Evolutionary conservation across 495 filamentous ascomycete species (phyloP), one percentile per base, ranked within the genome.

Genomic region (Lasiosphaeria hispida): DNA sequence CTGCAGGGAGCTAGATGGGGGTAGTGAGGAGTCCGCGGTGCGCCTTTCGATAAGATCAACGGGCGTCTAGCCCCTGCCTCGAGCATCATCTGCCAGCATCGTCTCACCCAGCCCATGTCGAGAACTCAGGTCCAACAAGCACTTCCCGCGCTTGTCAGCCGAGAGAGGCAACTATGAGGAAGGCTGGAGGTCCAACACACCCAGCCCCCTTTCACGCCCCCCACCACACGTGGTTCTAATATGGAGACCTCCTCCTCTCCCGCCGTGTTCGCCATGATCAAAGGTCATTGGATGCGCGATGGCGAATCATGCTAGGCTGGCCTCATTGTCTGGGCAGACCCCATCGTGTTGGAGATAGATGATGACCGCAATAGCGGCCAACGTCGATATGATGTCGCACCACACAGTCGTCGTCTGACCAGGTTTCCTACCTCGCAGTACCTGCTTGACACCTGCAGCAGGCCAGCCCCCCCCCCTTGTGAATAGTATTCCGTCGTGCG

Each of bases 321-420:
- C 59, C 40, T 54, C 34, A 7, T 47, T 37, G 14, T 35, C 49
- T 57, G 49, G 42, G 18, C 51, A 57, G 34, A 50, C 40, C 58
- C 52, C 18, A 17, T 63, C 4, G 17, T 48, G 68, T 71, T 65
- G 61, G 64, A 69, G 63, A 67, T 71, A 68, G 63, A 72, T 66
- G 64, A 63, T 4, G 30, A 53, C 44, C 44, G 52, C 37, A 51
- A 56, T 55, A 44, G 60, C 42, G 45, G 55, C 30, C 33, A 55
- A 39, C 51, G 50, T 36, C 37, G 14, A 64, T 58, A 59, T 57
- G 43, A 59, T 57, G 57, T 64, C 58, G 61, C 60, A 63, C 55
- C 55, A 42, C 38, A 44, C 50, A 39, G 51, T 59, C 52, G 48
- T 37, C 51, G 51, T 61, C 53, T 61, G 62, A 71, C 70, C 66